Base-by-base conservation (phyloP, 306 rosid species). In the Quercus bicolor region DNA sequence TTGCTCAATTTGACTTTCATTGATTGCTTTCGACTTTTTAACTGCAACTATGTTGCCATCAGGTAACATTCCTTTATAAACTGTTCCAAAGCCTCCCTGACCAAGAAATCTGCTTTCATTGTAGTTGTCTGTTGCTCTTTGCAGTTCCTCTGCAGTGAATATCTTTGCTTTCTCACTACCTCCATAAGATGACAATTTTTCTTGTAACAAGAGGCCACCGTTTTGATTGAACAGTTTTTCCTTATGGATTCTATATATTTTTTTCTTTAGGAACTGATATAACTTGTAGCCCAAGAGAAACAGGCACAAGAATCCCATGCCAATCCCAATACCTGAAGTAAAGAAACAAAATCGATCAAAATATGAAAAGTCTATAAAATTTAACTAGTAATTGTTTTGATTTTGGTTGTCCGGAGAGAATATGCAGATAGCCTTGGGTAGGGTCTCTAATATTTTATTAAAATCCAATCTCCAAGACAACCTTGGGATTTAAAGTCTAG, bases 41-140 rank as follows among this genome's bases (percentile, higher is more conserved):
- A 80, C 78, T 1, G 84, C 87, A 26, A 80, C 87, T 11, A 77
- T 74, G 26, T n/a, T 68, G 2, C 84, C 81, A 40, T 84, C 84
- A 80, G 78, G 11, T 77, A 91, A 89, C 1, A 91, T 29, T 26
- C 28, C 28, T 26, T 26, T 26, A 2, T 26, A 26, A 26, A 26
- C 28, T 26, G 28, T 26, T 26, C 82, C 87, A n/a, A 68, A 48
- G 4, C 83, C 84, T 73, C 82, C 87, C 37, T 80, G 53, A 8
- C 87, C 85, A 12, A 84, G 64, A 43, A 80, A 51, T 11, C 87
- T 21, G 43, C 62, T 73, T 20, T 19, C 16, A 31, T 37, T 68
- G 64, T 70, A 80, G 72, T 77, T 68, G 34, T 77, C 78, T 2
- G 85, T 84, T 29, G 87, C 87, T 68, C 57, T 52, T 43, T 73